Base-by-base conservation (phyloP, 257 asterid genomes). In the Thymus quinquecostatus region DNA sequence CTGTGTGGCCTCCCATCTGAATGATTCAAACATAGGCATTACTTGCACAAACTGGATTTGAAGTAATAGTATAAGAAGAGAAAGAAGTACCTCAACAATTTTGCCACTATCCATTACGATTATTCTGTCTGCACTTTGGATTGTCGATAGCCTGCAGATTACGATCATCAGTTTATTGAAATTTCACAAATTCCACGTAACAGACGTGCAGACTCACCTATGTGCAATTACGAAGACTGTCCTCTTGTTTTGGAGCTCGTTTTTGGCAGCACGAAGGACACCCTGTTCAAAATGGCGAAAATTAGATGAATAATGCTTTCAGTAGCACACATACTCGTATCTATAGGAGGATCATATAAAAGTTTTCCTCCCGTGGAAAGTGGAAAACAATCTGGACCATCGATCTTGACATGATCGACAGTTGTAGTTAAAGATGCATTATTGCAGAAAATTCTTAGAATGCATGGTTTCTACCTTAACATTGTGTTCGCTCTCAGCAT, bases 401-500 rank as follows among this genome's bases (percentile, higher is more conserved):
- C 5, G 40, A 36, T 36, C 40, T 36, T 36, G 6, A 36, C 40
- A 36, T 38, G 41, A 38, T 38, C 41, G 4, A 38, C 41, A 2
- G 6, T 38, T 38, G 1, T 38, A 7, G 6, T 38, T 38, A 5
- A 4, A 38, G 7, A 38, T 4, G 8, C 41, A 38, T 38, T 38
- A 38, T 38, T 1, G 1, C 1, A 5, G 21, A 21, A 21, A 21
- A 21, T 21, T 21, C 21, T 4, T 38, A 38, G 9, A 44, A 44
- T 44, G 12, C 3, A 9, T 44, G 3, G 8, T 44, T 44, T 44
- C 49, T 73, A 94, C 97, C 96, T 89, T 89, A 64, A 95, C 84
- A 78, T 89, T 84, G 87, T 95, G 97, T 79, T 95, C 99, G 12
- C 97, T 91, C 80, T 89, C 98, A 1, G 97, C 99, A 82, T 95